These are phyloP conservation scores for Phlyctochytrium bullatum DNA, from an alignment of 192 early-diverging fungal genomes.

Conservation along the genomic window DNA sequence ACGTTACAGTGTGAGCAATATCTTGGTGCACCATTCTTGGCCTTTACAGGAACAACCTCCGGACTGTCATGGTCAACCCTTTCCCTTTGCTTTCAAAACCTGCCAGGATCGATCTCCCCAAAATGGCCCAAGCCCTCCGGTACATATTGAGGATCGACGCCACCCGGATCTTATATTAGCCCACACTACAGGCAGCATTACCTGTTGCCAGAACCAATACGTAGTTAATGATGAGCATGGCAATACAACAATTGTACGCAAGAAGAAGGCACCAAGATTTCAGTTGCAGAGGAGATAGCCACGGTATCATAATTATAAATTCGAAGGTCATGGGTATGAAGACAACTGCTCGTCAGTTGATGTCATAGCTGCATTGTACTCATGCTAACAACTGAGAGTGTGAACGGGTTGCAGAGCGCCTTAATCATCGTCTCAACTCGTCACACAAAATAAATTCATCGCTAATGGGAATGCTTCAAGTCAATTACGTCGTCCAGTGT, in stretches of 20 bases:
- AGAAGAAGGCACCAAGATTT: slow-evolving; percentile 51
- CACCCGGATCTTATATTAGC: slow-evolving; percentile 9
- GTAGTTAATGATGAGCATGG: slow-evolving; percentile 5
- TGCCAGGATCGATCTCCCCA: slow-evolving; percentile 1
- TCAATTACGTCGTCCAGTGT: no score
- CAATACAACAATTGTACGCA: background rate
- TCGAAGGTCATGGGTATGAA: slow-evolving; percentile 10
- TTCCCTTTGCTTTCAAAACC: no score
- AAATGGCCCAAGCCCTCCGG: background rate
- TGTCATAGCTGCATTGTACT: no score
- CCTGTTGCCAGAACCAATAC: slow-evolving; percentile 1
- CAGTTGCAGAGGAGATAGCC: slow-evolving; percentile 41
- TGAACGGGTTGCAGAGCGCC: no score
- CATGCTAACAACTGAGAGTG: no score
- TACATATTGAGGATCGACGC: background rate
- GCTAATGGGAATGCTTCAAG: no score
- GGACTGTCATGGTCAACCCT: no score
- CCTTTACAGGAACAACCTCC: no score
- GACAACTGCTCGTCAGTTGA: no score
- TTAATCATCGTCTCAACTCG: no score
- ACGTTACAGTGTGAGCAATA: slow-evolving; percentile 18
- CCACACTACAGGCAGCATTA: background rate
- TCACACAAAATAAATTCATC: no score
- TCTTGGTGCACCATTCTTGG: background rate
- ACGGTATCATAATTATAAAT: slow-evolving; percentile 7